Base-by-base conservation (phyloP, 495 filamentous ascomycete genomes). In the Copromyces sp. region DNA sequence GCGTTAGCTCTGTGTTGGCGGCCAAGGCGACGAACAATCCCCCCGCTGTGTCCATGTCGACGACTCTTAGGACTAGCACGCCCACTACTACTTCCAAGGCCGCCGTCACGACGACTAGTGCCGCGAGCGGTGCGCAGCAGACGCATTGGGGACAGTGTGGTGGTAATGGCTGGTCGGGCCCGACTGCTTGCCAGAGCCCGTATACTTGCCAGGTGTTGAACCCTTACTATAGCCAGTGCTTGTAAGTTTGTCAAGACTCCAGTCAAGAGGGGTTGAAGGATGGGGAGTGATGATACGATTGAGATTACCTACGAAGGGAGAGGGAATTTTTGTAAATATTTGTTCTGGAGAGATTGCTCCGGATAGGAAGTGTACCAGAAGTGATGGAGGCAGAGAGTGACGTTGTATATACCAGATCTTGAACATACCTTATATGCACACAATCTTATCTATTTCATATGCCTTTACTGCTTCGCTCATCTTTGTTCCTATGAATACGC, bases 141-240 rank as follows among this genome's bases (percentile, higher is more conserved):
- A 68, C 73, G 4, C 75, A 72, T 44, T 86, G 81, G 75, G 81
- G 74, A 12, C 84, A 86, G 76, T 86, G 84, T 71, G 83, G 82
- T 41, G 84, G 83, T 11, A 69, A 68, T 4, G 75, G 76, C 9
- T 86, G 78, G 77, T 75, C 72, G 2, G 84, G 84, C 35, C 72
- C 80, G 2, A 85, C 82, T n/a, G 44, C 38, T 38, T 86, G 84
- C 75, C 77, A 72, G 71, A 78, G 78, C 69, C 81, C 81, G 9
- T 86, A 75, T 29, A 83, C 81, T 20, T 86, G 84, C 80, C 74
- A 74, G 20, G 70, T 73, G 29, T 68, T 70, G 70, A 84, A 84
- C 71, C 70, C 80, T 37, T 86, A 74, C 68, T 85, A 86, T 73
- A 77, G 73, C 42, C 84, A 86, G 77, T 81, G 83, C 69, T 71